Base-by-base conservation (phyloP, 192 early-diverging fungal species). In the Podila clonocystis region DNA sequence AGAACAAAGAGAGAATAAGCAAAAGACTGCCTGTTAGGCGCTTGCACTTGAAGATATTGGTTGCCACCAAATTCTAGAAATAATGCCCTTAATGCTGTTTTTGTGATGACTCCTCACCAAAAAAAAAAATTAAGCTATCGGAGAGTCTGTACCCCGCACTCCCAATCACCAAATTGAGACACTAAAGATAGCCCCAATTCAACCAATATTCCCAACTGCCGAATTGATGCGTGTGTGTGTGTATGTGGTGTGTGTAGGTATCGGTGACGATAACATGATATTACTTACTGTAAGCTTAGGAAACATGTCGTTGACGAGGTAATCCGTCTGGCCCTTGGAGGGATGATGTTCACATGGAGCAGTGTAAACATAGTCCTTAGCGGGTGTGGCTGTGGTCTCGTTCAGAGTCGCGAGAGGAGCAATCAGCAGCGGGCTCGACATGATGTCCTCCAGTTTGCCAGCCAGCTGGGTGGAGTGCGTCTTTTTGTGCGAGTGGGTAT, bases 281-380 rank as follows among this genome's bases (percentile, higher is more conserved):
- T n/a, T 9, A 80, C 70, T 80, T 80, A 80, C 77, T 64, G 61
- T 72, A 45, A 73, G 70, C 52, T 80, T 80, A 28, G 77, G 77
- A 71, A 80, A 80, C 77, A 80, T 80, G 70, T 80, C 77, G 52
- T 80, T 80, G 66, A 80, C 70, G 12, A 80, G 77, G 49, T 80
- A 80, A 62, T 80, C 77, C 1, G 77, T 80, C 62, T 69, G 70
- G 31, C 77, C 70, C 19, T 69, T 72, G 26, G 70, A 80, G 17
- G 77, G 77, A 29, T 80, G 77, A 50, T 80, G 77, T 38, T 80
- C 77, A 26, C 77, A 80, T 24, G 77, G 77, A 17, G 77, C 77
- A 26, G 77, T 80, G 58, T 80, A 80, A 15, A 80, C 77, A 61
- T 80, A 80, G 5, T 66, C 34, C 62, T 71, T 68, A 41, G 64